Evolutionary conservation across 208 protist genomes (phyloP), one percentile per base, ranked within the genome.

Genomic region (Crithidia brevicula): DNA sequence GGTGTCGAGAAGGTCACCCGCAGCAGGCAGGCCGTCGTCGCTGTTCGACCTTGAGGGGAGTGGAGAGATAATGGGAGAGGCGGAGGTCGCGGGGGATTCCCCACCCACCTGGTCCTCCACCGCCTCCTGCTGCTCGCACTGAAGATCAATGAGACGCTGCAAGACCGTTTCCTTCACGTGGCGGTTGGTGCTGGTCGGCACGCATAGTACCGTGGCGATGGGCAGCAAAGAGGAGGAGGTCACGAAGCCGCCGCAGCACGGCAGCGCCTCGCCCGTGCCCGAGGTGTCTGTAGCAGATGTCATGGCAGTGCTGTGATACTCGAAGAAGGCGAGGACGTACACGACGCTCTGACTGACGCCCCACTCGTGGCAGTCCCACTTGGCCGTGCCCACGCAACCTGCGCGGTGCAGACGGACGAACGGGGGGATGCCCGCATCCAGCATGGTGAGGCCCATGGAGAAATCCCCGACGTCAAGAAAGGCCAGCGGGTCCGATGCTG

Each of bases 381-480:
- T 27, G 10, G n/a, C 28, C 18, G 52, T 60, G 7, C 59, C 57
- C 1, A 42, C 10, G 59, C 90, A 96, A 47, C 53, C 43, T 5
- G 79, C 65, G 4, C 43, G 50, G 72, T 96, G 88, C 58, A 96
- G 81, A 6, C 82, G 83, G 25, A 96, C 88, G 45, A 88, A 79
- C 1, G 88, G 79, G 1, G 91, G 91, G 49, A 96, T 89, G 36
- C 91, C 88, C 10, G 85, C 91, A 63, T 93, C 88, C 23, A 93
- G 73, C 83, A 94, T 93, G 22, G 83, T 87, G 3, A 96, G 66
- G 0, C 86, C 91, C 78, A 93, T 88, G 28, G 84, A 67, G 56
- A 93, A 52, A 61, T 92, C 83, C 31, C 88, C 87, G 18, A 92
- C 91, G 56, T 93, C 88, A 2, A 96, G 69, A 61, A 93, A 89